Evolutionary conservation across 2,329 filamentous ascomycete species (phyloP).

Genomic region (Diaporthe destruens): DNA sequence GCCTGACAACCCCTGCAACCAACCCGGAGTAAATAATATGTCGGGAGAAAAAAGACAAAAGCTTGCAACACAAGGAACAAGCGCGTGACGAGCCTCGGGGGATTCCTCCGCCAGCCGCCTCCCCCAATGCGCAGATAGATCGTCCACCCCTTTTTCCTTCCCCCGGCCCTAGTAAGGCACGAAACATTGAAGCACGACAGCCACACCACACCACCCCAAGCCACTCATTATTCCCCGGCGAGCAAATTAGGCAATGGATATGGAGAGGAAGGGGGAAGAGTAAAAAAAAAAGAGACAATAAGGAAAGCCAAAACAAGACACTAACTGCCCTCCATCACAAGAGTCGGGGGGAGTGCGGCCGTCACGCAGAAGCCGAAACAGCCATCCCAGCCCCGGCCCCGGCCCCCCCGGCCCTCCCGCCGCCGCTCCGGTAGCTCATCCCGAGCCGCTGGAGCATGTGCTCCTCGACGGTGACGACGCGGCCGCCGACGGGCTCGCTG

Average conservation of each 20-base stretch:
- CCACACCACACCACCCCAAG: not conserved
- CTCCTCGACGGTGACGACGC: constrained; percentile 48
- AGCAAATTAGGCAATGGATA: not conserved
- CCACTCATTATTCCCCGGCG: not conserved
- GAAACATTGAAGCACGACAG: not conserved
- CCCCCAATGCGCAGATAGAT: not conserved
- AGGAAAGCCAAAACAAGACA: not conserved
- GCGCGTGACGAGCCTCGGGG: not conserved
- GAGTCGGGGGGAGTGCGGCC: too few species aligned
- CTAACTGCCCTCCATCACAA: not conserved
- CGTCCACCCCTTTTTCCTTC: not conserved
- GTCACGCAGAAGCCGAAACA: constrained; percentile 33
- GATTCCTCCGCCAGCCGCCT: not conserved
- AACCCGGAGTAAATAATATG: constrained; percentile 23
- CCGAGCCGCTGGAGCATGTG: constrained; percentile 51
- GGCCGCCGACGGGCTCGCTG: constrained; percentile 45
- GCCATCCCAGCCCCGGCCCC: not conserved
- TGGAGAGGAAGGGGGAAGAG: not conserved
- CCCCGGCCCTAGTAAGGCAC: not conserved
- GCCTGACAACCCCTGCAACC: not conserved
- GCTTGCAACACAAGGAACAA: not conserved
- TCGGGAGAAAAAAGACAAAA: constrained; percentile 3
- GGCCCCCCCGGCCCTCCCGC: constrained; percentile 8
- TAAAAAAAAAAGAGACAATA: not conserved
- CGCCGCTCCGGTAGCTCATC: constrained; percentile 45